phyloP scores from a whole-genome alignment of 768 basidiomycete species.

The Tylopilus cervinicoccineus region DNA sequence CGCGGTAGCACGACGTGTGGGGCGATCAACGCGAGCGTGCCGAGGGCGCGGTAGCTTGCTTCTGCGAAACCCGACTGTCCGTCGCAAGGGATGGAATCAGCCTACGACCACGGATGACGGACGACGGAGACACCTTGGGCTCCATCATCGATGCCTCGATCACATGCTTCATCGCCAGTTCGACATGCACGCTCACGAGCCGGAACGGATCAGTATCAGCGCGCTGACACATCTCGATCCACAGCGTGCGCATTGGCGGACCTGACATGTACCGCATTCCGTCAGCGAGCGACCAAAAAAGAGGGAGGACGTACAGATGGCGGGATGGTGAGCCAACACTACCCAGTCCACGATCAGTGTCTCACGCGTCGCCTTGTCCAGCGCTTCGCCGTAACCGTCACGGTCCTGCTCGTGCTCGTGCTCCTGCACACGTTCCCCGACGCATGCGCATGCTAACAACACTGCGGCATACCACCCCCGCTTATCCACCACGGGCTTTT shows the following conservation, averaged over 20 bases:
- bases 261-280: conserved; percentile 11
- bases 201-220: conserved; percentile 63
- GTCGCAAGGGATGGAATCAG: too few relatives aligned
- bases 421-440: conserved; percentile 19
- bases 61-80: conserved; percentile 42
- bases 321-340: conserved; percentile 71
- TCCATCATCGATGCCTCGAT: conserved; percentile 44
- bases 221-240: conserved; percentile 81
- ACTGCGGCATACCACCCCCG: conserved; percentile 50
- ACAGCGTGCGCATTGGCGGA: conserved; percentile 30
- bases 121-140: conserved; percentile 39
- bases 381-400: too few relatives aligned
- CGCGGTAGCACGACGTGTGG: conserved; percentile 64
- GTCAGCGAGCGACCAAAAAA: background rate
- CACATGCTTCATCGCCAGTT: conserved; percentile 46
- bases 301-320: conserved; percentile 44
- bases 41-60: conserved; percentile 71
- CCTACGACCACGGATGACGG: too few relatives aligned
- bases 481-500: conserved; percentile 43
- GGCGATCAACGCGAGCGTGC: conserved; percentile 77
- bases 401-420: too few relatives aligned
- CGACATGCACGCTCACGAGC: conserved; percentile 48
- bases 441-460: conserved; percentile 48
- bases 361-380: conserved; percentile 40
- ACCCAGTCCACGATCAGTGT: conserved; percentile 50